Evolutionary conservation across 129 eudicot species (phyloP).

Genomic region (Silybum marianum): DNA sequence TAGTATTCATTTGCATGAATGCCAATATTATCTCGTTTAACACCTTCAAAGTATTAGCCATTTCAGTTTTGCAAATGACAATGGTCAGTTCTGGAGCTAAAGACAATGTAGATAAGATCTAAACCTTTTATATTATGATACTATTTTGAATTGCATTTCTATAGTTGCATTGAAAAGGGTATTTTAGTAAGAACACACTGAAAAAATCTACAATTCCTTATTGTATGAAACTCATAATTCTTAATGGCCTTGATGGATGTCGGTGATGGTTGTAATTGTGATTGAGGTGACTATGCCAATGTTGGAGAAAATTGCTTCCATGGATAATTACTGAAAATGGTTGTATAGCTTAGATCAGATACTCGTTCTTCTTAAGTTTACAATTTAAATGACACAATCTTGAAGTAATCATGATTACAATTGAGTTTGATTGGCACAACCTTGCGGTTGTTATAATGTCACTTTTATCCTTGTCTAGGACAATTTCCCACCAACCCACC

Average conservation of each 20-base stretch:
- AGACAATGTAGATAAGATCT: background rate
- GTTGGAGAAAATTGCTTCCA: background rate
- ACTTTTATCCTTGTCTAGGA: background rate
- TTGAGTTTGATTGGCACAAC: background rate
- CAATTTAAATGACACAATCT: background rate
- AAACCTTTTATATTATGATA: background rate
- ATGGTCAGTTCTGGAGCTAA: background rate
- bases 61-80: background rate
- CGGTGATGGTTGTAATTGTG: too few relatives aligned
- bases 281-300: background rate
- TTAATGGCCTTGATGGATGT: too few relatives aligned
- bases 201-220: background rate
- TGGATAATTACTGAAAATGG: background rate
- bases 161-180: background rate
- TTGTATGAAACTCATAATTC: background rate
- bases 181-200: background rate
- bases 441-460: background rate
- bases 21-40: background rate
- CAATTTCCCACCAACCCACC: background rate
- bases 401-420: background rate
- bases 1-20: background rate
- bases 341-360: background rate
- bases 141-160: background rate
- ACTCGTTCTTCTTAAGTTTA: background rate
- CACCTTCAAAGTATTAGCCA: background rate